These are phyloP conservation scores for Triticum aestivum DNA, from an alignment of 176 grass and related monocot species.

Conservation along the genomic window IWGSC_CS_RefSeq_v2.1 NC_057804.1:179983915-179984414, in stretches of 20 bases:
- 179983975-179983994: background rate
- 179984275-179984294: no score
- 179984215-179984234: no score
- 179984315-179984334: background rate
- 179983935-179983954: background rate
- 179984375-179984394: background rate
- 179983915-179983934: background rate
- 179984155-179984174: no score
- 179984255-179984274: no score
- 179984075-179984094: background rate
- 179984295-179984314: no score
- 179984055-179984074: background rate
- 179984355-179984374: background rate
- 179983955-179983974: background rate
- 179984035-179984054: background rate
- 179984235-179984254: no score
- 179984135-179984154: no score
- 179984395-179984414: background rate
- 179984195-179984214: no score
- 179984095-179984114: no score
- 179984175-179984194: no score
- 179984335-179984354: background rate
- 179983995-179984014: background rate
- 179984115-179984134: no score
- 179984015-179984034: background rate